These are phyloP conservation scores for Entelexis sorbosivorans DNA, from an alignment of 1,139 yeast genomes.

Conservation along the genomic window DNA sequence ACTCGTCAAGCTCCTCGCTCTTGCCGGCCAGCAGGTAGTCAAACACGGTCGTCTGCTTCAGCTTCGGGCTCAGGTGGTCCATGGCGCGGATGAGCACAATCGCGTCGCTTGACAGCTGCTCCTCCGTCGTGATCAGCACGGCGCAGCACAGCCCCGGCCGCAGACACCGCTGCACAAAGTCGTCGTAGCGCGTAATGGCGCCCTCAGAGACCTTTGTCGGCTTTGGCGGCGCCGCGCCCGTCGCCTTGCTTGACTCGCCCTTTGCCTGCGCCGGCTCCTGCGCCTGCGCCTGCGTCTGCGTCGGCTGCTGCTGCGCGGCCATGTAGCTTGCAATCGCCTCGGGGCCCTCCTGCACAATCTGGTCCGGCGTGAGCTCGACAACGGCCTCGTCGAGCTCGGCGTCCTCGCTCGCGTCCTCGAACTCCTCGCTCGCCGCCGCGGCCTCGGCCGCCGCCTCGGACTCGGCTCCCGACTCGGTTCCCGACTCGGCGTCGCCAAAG, in stretches of 20 bases:
- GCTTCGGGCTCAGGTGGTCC: slow-evolving; percentile 9
- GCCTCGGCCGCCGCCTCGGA: slow-evolving; percentile 9
- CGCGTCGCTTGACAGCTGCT: slow-evolving; percentile 16
- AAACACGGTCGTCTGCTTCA: slow-evolving; percentile 21
- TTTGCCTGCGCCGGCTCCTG: too few relatives aligned
- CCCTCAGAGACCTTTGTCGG: background rate
- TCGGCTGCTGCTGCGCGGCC: slow-evolving; percentile 5
- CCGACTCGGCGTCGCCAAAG: slow-evolving; percentile 10
- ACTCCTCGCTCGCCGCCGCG: slow-evolving; percentile 13
- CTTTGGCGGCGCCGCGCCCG: background rate
- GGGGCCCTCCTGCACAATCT: slow-evolving; percentile 23
- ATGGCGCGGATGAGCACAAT: slow-evolving; percentile 14
- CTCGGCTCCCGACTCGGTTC: too few relatives aligned
- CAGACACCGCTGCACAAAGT: slow-evolving; percentile 17
- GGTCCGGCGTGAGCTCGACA: slow-evolving; percentile 21
- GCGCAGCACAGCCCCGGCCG: slow-evolving; percentile 19
- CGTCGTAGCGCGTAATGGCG: slow-evolving; percentile 11
- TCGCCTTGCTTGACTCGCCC: too few relatives aligned
- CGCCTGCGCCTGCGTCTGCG: background rate
- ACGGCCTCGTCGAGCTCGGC: slow-evolving; percentile 22
- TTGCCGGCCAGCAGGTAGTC: slow-evolving; percentile 21
- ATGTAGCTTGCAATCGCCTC: slow-evolving; percentile 20
- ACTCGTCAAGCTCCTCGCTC: slow-evolving; percentile 19
- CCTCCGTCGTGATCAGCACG: slow-evolving; percentile 13
- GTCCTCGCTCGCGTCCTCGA: slow-evolving; percentile 11